These are phyloP conservation scores for Rusavskia elegans DNA, from an alignment of 495 filamentous ascomycete genomes.

Conservation along the genomic window DNA sequence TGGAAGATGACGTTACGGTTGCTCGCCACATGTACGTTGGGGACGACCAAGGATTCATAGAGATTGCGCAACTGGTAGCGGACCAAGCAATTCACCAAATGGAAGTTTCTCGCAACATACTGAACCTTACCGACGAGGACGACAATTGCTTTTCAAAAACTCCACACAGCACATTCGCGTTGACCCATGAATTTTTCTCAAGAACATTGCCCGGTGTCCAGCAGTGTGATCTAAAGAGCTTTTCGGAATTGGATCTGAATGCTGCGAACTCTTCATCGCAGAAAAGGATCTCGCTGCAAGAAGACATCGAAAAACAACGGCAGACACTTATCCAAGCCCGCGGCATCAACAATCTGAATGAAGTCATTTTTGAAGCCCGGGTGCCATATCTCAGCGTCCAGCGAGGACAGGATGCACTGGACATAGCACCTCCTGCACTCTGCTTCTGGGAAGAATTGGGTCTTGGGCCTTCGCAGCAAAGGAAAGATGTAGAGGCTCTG, in stretches of 20 bases:
- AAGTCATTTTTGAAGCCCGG: background rate
- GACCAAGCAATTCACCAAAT: conserved; percentile 3
- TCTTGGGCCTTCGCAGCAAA: conserved; percentile 58
- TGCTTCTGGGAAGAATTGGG: conserved; percentile 86
- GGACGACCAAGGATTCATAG: conserved; percentile 1
- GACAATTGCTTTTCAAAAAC: background rate
- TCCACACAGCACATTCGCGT: background rate
- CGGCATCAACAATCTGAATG: background rate
- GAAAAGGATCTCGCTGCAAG: too few relatives aligned
- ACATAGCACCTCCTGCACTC: conserved; percentile 64
- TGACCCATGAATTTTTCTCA: background rate
- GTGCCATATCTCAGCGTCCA: background rate
- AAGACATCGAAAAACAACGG: background rate
- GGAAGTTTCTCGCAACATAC: too few relatives aligned
- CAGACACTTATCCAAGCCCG: background rate
- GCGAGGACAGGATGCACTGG: conserved; percentile 41
- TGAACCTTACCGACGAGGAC: background rate
- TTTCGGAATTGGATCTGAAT: background rate
- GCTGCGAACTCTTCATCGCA: too few relatives aligned
- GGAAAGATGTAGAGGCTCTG: conserved; percentile 64
- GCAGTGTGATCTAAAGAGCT: background rate
- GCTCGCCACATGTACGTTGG: background rate
- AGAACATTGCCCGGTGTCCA: background rate
- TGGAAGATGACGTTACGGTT: too few relatives aligned
- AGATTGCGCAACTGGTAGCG: conserved; percentile 7